Base-by-base conservation (phyloP, 2,329 filamentous ascomycete species). In the Orbilia quercus region DNA sequence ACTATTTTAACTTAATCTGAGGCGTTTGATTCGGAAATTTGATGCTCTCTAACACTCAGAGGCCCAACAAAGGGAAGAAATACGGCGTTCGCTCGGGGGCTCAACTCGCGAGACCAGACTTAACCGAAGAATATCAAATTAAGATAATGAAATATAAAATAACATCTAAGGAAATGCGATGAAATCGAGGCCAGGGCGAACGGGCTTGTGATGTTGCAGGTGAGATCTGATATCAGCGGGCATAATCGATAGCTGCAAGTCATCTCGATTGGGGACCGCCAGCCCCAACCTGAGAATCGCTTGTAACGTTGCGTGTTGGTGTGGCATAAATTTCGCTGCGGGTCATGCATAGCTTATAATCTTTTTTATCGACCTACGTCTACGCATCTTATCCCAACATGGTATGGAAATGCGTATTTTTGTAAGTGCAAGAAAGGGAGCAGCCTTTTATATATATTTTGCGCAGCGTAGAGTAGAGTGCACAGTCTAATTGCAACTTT, bases 221-320 rank as follows among this genome's bases (percentile, higher is more conserved):
- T 71, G 57, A 71, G 66, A 71, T 71, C 66, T 71, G 66, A 71
- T 71, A 71, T 71, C 66, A 71, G 66, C 66, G 66, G 66, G 66
- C 66, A 71, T 71, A 71, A 71, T 71, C 66, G 66, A 63, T 71
- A 62, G 44, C 50, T 71, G 66, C 66, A 63, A 51, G 66, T 71
- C 57, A 71, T 64, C 66, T 71, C 58, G 58, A 71, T 71, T 71
- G 51, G 65, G 66, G 45, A n/a, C n/a, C n/a, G n/a, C 42, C 40
- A 60, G 48, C 57, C 16, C n/a, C 57, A 50, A 18, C 44, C 20
- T 25, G 53, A 3, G 42, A 71, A 71, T 64, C 66, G 58, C 34
- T 53, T 40, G 23, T 38, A 71, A 71, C 51, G 58, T 44, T 71
- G 66, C 66, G 51, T 63, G 38, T 71, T 42, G 53, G 50, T 51